Percentiles rank a stretch among this genome's conserved stretches.
Evolutionary conservation across 495 filamentous ascomycete genomes (phyloP).

Genomic region (Hypoxylon lenormandii): DNA sequence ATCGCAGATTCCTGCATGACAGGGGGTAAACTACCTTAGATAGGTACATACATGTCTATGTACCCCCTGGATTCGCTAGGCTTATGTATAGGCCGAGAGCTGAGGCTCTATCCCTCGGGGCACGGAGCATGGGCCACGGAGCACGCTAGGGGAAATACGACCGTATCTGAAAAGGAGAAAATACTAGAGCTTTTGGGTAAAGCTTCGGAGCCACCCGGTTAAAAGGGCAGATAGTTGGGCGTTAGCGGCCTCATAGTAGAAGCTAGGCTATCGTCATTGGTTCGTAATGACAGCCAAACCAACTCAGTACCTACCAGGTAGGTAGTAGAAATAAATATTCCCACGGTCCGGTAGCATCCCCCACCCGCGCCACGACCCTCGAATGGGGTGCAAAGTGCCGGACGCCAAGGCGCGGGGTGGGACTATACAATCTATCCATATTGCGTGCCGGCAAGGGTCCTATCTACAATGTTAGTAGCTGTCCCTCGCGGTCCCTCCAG

Average conservation of each 20-base stretch:
- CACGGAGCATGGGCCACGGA: background rate
- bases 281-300: conserved; percentile 24
- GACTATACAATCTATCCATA: conserved; percentile 50
- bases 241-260: background rate
- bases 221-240: conserved; percentile 14
- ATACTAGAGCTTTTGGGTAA: conserved; percentile 7
- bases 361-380: conserved; percentile 38
- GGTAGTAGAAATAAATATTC: conserved; percentile 26
- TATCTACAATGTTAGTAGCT: too few species aligned
- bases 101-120: conserved; percentile 41
- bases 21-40: conserved; percentile 21
- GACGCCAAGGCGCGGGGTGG: conserved; percentile 47
- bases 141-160: conserved; percentile 16
- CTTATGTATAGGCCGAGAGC: conserved; percentile 14
- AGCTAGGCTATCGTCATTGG: conserved; percentile 27
- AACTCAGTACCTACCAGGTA: too few species aligned
- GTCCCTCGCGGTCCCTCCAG: background rate
- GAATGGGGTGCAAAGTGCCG: conserved; percentile 49
- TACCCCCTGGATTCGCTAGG: conserved; percentile 11
- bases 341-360: conserved; percentile 18
- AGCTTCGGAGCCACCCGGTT: conserved; percentile 39
- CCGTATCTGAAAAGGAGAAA: conserved; percentile 6
- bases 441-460: conserved; percentile 24
- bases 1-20: conserved; percentile 34
- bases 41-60: too few species aligned